Evolutionary conservation across 371 early-diverging fungal genomes (phyloP).

Genomic region (Lichtheimia ramosa): DNA sequence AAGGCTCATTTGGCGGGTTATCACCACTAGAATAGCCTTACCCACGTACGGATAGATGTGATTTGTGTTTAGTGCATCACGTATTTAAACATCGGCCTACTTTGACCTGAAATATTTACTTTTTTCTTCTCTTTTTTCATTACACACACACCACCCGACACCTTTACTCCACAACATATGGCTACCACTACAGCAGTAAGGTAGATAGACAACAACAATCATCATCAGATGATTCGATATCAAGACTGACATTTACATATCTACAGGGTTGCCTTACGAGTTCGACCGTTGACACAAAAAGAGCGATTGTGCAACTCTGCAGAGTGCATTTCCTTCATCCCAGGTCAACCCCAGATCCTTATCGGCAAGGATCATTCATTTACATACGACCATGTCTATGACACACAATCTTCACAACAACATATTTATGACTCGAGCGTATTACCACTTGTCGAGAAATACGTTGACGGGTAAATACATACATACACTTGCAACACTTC

Average conservation of each 20-base stretch:
- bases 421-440: slow-evolving; percentile 71
- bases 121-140: not conserved
- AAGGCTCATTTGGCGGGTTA: not conserved
- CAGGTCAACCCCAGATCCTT: slow-evolving; percentile 61
- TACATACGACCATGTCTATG: slow-evolving; percentile 87
- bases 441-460: slow-evolving; percentile 75
- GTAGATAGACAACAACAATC: too few relatives aligned
- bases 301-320: slow-evolving; percentile 70
- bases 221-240: not conserved
- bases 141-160: not conserved
- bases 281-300: slow-evolving; percentile 77
- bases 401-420: slow-evolving; percentile 65
- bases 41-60: not conserved
- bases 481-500: too few relatives aligned
- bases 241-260: not conserved
- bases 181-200: slow-evolving; percentile 8
- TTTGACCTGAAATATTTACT: not conserved
- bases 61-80: not conserved
- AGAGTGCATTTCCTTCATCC: slow-evolving; percentile 68
- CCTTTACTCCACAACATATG: not conserved
- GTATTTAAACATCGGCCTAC: not conserved
- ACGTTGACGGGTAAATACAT: slow-evolving; percentile 91
- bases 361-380: slow-evolving; percentile 74
- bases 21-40: not conserved
- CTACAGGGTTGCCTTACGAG: slow-evolving; percentile 18